phyloP scores from a whole-genome alignment of 2,329 filamentous ascomycete species.

The Stagonosporopsis vannaccii region DNA sequence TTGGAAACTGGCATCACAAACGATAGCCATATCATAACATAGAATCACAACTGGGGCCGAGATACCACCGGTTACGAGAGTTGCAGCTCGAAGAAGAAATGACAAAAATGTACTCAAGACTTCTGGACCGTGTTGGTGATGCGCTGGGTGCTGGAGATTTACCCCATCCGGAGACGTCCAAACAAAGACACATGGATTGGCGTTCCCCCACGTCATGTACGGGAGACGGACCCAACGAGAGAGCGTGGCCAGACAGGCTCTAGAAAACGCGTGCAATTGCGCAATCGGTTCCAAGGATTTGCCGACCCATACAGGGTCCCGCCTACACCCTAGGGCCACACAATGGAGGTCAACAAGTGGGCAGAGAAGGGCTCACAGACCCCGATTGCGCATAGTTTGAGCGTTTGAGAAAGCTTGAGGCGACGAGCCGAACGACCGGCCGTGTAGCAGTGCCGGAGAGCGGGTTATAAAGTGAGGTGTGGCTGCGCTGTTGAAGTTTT shows the following conservation, averaged over 20 bases:
- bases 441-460: slow-evolving; percentile 8
- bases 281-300: slow-evolving; percentile 48
- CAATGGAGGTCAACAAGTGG: slow-evolving; percentile 19
- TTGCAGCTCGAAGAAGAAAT: slow-evolving; percentile 8
- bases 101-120: neutral
- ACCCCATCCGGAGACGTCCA: slow-evolving; percentile 15
- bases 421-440: slow-evolving; percentile 21
- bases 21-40: neutral
- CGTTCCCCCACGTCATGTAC: slow-evolving; percentile 11
- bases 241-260: slow-evolving; percentile 16
- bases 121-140: slow-evolving; percentile 4
- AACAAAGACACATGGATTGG: slow-evolving; percentile 1
- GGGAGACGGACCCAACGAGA: neutral
- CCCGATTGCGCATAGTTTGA: slow-evolving; percentile 12
- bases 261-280: slow-evolving; percentile 47
- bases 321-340: slow-evolving; percentile 30
- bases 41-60: slow-evolving; percentile 29
- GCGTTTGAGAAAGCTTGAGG: slow-evolving; percentile 6
- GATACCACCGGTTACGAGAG: slow-evolving; percentile 26
- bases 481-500: slow-evolving; percentile 12
- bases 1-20: slow-evolving; percentile 8
- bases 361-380: slow-evolving; percentile 9
- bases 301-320: slow-evolving; percentile 38
- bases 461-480: slow-evolving; percentile 9
- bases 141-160: neutral